phyloP scores from a whole-genome alignment of 495 filamentous ascomycete species.

The Tuber magnatum region DNA sequence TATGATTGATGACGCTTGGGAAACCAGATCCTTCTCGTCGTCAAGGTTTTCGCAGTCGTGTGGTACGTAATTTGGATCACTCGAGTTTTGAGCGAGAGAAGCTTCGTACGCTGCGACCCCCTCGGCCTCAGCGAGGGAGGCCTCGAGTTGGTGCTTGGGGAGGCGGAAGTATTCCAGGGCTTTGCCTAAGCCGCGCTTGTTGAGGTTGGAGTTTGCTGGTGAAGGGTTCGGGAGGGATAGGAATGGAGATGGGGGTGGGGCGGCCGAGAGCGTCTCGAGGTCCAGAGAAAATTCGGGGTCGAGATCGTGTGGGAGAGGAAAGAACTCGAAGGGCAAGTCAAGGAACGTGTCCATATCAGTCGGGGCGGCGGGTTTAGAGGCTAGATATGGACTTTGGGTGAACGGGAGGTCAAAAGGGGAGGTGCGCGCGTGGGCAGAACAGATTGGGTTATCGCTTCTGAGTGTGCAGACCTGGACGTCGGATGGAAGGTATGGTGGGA shows the following conservation, averaged over 20 bases:
- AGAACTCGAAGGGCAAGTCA: too few relatives aligned
- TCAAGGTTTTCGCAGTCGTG: neutral
- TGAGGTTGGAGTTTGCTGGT: constrained; percentile 1
- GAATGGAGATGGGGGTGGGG: neutral
- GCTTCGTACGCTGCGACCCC: constrained; percentile 22
- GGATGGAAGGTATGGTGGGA: too few relatives aligned
- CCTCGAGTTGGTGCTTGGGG: constrained; percentile 26
- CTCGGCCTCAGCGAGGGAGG: constrained; percentile 26
- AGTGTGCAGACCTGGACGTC: too few relatives aligned
- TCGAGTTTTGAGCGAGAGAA: constrained; percentile 7
- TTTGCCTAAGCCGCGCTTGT: constrained; percentile 14
- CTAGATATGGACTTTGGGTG: too few relatives aligned
- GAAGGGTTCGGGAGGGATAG: neutral
- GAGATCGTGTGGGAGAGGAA: too few relatives aligned
- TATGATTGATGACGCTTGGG: constrained; percentile 25
- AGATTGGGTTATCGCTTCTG: too few relatives aligned
- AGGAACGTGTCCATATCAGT: too few relatives aligned
- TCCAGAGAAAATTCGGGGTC: neutral
- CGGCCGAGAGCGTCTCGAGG: neutral
- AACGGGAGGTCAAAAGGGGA: too few relatives aligned
- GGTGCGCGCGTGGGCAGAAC: too few relatives aligned
- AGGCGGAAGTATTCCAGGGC: constrained; percentile 29
- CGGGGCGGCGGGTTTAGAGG: too few relatives aligned
- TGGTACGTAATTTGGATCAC: neutral
- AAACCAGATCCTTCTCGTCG: constrained; percentile 15